Evolutionary conservation across 1,284 basidiomycete genomes (phyloP).

Genomic region (Cryptococcus jaspeensis): DNA sequence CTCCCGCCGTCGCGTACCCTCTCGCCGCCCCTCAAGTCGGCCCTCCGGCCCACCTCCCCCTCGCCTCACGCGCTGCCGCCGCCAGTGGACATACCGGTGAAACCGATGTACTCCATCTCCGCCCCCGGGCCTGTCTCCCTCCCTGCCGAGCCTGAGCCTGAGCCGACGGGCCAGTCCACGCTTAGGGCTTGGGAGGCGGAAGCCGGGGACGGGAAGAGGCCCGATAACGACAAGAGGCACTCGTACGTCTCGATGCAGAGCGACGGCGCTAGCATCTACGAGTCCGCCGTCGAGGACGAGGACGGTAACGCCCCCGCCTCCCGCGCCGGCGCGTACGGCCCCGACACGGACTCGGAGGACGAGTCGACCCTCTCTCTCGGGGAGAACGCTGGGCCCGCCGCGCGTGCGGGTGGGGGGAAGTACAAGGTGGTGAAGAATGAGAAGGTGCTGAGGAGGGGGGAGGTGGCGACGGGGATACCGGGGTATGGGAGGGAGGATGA

Average conservation of each 20-base stretch:
- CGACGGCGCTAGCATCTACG: conserved; percentile 44
- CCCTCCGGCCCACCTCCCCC: conserved; percentile 44
- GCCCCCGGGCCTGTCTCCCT: conserved; percentile 45
- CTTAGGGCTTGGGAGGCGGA: neutral
- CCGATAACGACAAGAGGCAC: conserved; percentile 18
- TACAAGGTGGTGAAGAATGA: conserved; percentile 48
- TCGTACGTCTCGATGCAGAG: conserved; percentile 27
- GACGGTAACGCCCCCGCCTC: conserved; percentile 9
- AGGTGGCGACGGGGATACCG: conserved; percentile 22
- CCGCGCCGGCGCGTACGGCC: conserved; percentile 11
- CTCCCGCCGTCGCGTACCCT: conserved; percentile 40
- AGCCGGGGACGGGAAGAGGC: neutral
- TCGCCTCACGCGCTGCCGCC: conserved; percentile 13
- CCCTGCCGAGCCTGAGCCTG: conserved; percentile 19
- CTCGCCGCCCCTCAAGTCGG: conserved; percentile 49
- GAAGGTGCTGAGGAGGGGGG: conserved; percentile 22
- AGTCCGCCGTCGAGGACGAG: conserved; percentile 44
- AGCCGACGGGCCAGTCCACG: neutral
- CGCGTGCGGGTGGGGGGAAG: conserved; percentile 1
- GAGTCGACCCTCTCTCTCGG: conserved; percentile 15
- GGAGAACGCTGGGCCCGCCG: conserved; percentile 24
- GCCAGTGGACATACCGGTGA: conserved; percentile 6
- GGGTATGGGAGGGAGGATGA: conserved; percentile 15
- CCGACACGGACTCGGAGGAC: conserved; percentile 13
- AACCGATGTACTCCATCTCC: conserved; percentile 37